Evolutionary conservation across 805 yeast species (phyloP).

Genomic region (Metschnikowia lachancei): DNA sequence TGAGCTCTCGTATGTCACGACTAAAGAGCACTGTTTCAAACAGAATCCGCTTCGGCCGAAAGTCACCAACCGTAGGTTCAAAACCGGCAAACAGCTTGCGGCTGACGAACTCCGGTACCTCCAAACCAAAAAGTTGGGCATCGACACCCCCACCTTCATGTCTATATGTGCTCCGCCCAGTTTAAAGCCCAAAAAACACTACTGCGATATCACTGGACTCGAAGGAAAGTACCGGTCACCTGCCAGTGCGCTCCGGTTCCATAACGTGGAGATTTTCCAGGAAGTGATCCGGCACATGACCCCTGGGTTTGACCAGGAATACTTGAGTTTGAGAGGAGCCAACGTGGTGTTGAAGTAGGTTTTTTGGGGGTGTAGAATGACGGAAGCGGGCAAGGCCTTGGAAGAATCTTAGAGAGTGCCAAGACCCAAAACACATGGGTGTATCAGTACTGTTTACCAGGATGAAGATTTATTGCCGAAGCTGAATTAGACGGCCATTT

Average conservation of each 20-base stretch:
- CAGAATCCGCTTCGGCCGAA: constrained; percentile 45
- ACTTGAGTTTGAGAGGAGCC: constrained; percentile 81
- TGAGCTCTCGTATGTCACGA: constrained; percentile 38
- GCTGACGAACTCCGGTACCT: constrained; percentile 75
- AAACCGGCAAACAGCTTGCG: constrained; percentile 68
- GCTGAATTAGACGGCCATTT: too few relatives aligned
- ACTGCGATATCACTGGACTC: constrained; percentile 92
- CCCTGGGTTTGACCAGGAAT: constrained; percentile 92
- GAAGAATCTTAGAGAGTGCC: too few relatives aligned
- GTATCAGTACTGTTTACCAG: too few relatives aligned
- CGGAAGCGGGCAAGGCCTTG: too few relatives aligned
- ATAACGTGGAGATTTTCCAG: constrained; percentile 76
- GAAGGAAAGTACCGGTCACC: constrained; percentile 75
- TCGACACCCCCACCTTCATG: constrained; percentile 63
- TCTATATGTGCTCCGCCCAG: constrained; percentile 85
- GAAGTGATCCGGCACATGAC: constrained; percentile 74
- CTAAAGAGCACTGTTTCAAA: constrained; percentile 56
- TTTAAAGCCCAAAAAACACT: constrained; percentile 71
- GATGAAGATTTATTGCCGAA: too few relatives aligned
- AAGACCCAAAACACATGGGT: too few relatives aligned
- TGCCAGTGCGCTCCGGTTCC: constrained; percentile 69
- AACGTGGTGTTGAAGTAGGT: constrained; percentile 67
- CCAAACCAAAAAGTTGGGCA: constrained; percentile 38
- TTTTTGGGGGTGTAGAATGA: too few relatives aligned
- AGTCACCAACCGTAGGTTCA: constrained; percentile 59